These are phyloP conservation scores for Oryza nivara DNA, from an alignment of 176 grass and related monocot genomes.

Conservation along the genomic window DNA sequence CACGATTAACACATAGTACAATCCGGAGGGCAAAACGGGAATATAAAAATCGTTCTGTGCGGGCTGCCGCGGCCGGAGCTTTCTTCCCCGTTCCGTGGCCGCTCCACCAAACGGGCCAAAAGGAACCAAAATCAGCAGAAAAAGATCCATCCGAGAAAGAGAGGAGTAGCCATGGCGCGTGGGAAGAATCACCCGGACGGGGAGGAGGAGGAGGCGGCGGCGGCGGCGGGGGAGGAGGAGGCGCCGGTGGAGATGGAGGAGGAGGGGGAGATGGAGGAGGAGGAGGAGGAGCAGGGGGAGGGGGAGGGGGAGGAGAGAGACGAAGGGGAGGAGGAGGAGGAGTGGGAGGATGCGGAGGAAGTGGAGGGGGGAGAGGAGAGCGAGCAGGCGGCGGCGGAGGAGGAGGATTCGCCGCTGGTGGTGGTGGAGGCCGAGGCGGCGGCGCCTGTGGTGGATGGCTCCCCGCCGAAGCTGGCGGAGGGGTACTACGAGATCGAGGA, in stretches of 20 bases:
- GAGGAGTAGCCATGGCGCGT: background rate
- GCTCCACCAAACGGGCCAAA: background rate
- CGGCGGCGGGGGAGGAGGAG: conserved; percentile 6
- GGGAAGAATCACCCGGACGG: background rate
- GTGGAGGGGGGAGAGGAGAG: background rate
- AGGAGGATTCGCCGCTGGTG: background rate
- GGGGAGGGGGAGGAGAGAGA: conserved; percentile 8
- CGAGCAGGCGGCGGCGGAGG: conserved; percentile 12
- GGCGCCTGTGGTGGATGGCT: background rate
- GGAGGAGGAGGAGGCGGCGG: background rate
- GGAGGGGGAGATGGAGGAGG: conserved; percentile 5
- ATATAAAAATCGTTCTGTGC: background rate
- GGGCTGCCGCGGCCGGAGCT: background rate
- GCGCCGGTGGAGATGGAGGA: conserved; percentile 1
- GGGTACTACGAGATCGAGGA: conserved; percentile 88
- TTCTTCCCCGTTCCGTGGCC: background rate
- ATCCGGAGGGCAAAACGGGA: background rate
- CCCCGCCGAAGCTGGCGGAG: conserved; percentile 65
- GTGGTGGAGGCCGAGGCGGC: background rate
- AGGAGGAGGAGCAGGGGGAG: background rate
- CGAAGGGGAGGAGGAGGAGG: background rate
- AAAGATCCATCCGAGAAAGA: background rate
- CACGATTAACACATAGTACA: background rate
- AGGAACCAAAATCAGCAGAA: background rate
- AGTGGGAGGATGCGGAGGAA: conserved; percentile 32